These are phyloP conservation scores for Lactarius indigo DNA, from an alignment of 768 basidiomycete genomes.

Conservation along the genomic window DNA sequence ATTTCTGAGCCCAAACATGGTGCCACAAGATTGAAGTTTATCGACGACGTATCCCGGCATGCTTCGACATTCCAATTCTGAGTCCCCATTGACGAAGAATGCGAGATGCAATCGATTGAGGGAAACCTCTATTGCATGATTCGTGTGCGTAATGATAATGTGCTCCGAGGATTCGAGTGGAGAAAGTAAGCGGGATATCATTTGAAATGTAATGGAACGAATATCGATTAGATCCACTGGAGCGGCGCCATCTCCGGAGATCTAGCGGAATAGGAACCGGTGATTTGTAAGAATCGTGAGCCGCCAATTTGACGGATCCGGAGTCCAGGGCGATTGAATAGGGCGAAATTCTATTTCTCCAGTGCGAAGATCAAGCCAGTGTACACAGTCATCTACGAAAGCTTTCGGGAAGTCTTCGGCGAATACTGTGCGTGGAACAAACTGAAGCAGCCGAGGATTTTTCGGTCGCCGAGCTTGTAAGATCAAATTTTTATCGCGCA, in stretches of 20 bases:
- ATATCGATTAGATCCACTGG: neutral
- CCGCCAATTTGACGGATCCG: conserved; percentile 32
- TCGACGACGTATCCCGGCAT: conserved; percentile 43
- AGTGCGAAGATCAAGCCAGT: conserved; percentile 34
- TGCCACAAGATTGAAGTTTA: conserved; percentile 38
- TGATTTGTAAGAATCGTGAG: neutral
- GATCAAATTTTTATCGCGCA: neutral
- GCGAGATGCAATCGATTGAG: conserved; percentile 41
- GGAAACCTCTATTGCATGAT: neutral
- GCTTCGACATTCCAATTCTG: conserved; percentile 38
- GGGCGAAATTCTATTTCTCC: conserved; percentile 34
- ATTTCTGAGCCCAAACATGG: conserved; percentile 42
- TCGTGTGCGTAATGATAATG: neutral
- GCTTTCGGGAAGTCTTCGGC: conserved; percentile 31
- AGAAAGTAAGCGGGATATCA: neutral
- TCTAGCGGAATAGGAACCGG: neutral
- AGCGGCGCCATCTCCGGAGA: neutral
- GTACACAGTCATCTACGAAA: conserved; percentile 11
- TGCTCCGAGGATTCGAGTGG: neutral
- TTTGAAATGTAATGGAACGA: neutral
- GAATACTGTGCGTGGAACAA: conserved; percentile 35
- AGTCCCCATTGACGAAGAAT: conserved; percentile 35
- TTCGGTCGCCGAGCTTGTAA: neutral
- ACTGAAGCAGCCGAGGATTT: conserved; percentile 20
- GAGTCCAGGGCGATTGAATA: conserved; percentile 30